These are phyloP conservation scores for Zymoseptoria pseudotritici DNA, from an alignment of 2,329 filamentous ascomycete genomes.

Conservation along the genomic window DNA sequence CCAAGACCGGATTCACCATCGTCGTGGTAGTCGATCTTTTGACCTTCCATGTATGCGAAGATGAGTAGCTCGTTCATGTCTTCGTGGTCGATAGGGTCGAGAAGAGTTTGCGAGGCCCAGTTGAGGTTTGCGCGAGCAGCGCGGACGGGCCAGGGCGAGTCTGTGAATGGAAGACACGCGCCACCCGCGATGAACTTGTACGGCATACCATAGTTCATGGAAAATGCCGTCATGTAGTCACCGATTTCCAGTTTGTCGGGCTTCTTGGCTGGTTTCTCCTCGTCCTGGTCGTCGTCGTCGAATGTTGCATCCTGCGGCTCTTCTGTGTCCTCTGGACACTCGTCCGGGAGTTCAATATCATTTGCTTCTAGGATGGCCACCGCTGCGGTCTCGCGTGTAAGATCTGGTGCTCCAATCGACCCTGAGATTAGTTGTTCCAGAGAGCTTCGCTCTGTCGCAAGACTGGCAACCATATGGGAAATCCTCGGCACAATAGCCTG, in stretches of 20 bases:
- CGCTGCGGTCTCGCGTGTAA: neutral
- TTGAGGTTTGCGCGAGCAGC: constrained; percentile 46
- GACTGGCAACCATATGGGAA: neutral
- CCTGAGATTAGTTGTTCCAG: neutral
- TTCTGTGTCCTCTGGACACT: neutral
- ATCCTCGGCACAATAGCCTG: neutral
- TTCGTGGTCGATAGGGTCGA: constrained; percentile 24
- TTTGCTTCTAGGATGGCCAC: too few relatives aligned
- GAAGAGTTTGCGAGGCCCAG: constrained; percentile 46
- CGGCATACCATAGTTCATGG: constrained; percentile 46
- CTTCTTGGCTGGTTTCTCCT: neutral
- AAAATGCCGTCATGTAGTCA: constrained; percentile 29
- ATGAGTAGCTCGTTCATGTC: constrained; percentile 59
- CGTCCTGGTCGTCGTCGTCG: neutral
- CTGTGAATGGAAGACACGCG: constrained; percentile 42
- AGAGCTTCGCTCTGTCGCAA: neutral
- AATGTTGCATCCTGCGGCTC: neutral
- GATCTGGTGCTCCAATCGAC: neutral
- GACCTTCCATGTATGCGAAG: constrained; percentile 55
- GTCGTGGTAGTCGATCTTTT: constrained; percentile 58
- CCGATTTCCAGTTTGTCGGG: constrained; percentile 14
- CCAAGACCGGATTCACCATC: constrained; percentile 59
- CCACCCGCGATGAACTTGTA: constrained; percentile 60
- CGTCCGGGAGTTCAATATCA: neutral
- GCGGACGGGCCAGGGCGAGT: constrained; percentile 42